Percentiles rank a stretch among this genome's conserved stretches.
Evolutionary conservation across 352 stramenopile species (phyloP).

Genomic region (Phytophthora citricola): DNA sequence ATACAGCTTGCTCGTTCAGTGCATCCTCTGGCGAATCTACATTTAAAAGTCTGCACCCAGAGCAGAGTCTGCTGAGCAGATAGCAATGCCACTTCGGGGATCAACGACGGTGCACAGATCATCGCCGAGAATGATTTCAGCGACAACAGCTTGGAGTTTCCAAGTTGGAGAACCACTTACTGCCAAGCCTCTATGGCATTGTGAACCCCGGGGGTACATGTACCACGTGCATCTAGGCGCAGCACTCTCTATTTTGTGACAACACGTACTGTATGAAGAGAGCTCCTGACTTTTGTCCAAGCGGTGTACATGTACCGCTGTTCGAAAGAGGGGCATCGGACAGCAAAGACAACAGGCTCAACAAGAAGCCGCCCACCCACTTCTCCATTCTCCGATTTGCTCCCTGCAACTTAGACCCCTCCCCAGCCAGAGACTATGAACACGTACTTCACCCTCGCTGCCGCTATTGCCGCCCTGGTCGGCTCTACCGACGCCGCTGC

Average conservation of each 20-base stretch:
- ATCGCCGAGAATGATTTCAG: no score
- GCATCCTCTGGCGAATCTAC: no score
- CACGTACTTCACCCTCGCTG: constrained; percentile 22
- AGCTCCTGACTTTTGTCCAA: neutral
- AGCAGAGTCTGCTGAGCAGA: no score
- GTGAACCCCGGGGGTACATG: constrained; percentile 2
- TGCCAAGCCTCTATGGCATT: constrained; percentile 4
- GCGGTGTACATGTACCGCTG: constrained; percentile 1
- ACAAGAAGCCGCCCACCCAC: neutral
- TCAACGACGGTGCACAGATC: no score
- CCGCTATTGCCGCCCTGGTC: constrained; percentile 13
- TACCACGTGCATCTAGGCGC: constrained; percentile 11
- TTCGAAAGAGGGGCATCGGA: constrained; percentile 24
- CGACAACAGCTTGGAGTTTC: no score
- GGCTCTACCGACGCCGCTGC: constrained; percentile 17
- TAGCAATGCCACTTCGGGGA: no score
- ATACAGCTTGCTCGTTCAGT: no score
- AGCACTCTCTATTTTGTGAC: constrained; percentile 3
- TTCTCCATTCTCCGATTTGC: constrained; percentile 40
- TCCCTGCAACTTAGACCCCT: constrained; percentile 10
- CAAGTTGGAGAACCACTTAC: no score
- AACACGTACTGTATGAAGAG: neutral
- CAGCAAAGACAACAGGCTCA: constrained; percentile 25
- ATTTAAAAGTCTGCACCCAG: neutral
- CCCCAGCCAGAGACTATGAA: constrained; percentile 28